phyloP scores from a whole-genome alignment of 352 stramenopile genomes.

The Phytophthora hibernalis region DNA sequence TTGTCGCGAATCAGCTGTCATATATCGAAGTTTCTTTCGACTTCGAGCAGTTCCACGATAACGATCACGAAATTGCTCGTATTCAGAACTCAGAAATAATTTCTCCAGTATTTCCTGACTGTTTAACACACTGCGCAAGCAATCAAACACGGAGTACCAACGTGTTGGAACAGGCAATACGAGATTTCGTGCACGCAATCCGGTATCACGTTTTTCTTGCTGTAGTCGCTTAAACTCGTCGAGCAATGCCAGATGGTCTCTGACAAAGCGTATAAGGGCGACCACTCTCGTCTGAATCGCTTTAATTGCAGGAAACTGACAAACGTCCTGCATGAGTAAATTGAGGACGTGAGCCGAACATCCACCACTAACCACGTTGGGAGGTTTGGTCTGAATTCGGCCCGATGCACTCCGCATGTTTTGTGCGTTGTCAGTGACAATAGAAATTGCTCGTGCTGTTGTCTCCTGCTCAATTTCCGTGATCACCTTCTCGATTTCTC shows the following conservation, averaged over 20 bases:
- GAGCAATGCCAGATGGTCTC: conserved; percentile 3
- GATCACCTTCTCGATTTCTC: conserved; percentile 5
- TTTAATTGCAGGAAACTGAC: conserved; percentile 2
- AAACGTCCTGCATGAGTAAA: conserved; percentile 11
- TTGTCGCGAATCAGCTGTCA: conserved; percentile 6
- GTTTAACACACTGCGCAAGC: conserved; percentile 10
- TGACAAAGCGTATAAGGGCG: conserved; percentile 5
- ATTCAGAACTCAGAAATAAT: conserved; percentile 7
- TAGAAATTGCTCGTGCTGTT: neutral
- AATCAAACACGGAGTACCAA: conserved; percentile 9
- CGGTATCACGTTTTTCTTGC: neutral
- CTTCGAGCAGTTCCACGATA: conserved; percentile 12
- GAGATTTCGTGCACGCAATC: conserved; percentile 1
- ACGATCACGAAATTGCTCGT: conserved; percentile 4
- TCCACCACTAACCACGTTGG: conserved; percentile 8
- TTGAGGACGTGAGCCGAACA: conserved; percentile 16
- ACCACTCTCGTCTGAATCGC: neutral
- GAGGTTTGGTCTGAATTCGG: neutral
- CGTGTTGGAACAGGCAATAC: conserved; percentile 7
- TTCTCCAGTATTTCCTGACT: conserved; percentile 7
- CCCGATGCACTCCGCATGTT: conserved; percentile 6
- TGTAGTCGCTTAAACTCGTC: conserved; percentile 16
- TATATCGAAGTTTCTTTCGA: neutral
- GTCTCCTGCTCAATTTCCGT: neutral
- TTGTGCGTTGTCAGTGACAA: conserved; percentile 15